Evolutionary conservation across 2,329 filamentous ascomycete genomes (phyloP).

Genomic region (Colletotrichum sp.): DNA sequence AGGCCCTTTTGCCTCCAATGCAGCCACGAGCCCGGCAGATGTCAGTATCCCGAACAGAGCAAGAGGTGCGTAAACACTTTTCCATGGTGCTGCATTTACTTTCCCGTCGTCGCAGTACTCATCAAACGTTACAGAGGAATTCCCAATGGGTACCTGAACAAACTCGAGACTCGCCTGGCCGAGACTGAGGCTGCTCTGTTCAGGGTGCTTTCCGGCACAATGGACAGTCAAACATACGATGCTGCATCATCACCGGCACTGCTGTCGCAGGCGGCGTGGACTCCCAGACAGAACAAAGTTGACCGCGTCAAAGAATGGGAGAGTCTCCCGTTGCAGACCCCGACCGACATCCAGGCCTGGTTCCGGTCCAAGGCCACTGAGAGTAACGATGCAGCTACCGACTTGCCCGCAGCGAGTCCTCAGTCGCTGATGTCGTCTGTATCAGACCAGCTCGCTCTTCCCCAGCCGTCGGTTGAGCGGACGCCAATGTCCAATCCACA

Average conservation of each 20-base stretch:
- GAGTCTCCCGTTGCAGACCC: conserved; percentile 22
- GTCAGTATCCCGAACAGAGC: conserved; percentile 37
- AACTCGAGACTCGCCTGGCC: conserved; percentile 39
- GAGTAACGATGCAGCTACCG: neutral
- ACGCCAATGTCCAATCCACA: neutral
- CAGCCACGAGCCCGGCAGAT: conserved; percentile 30
- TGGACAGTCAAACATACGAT: neutral
- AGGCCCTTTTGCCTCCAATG: conserved; percentile 35
- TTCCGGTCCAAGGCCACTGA: conserved; percentile 12
- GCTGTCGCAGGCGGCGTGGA: neutral
- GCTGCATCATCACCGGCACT: neutral
- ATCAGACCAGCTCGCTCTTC: neutral
- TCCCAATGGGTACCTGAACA: conserved; percentile 42
- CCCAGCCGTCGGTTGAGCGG: neutral
- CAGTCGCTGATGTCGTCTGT: neutral
- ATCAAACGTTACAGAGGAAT: conserved; percentile 28
- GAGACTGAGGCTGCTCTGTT: conserved; percentile 35
- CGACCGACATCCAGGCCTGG: conserved; percentile 26
- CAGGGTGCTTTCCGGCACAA: conserved; percentile 19
- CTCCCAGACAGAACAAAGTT: conserved; percentile 26
- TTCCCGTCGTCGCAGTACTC: neutral
- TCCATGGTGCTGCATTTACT: neutral
- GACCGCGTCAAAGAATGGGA: conserved; percentile 34
- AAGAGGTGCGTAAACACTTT: conserved; percentile 26
- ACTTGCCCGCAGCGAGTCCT: neutral